Conservation (phyloP, 2,329 filamentous ascomycete species). For the Fusarium sp. region DNA sequence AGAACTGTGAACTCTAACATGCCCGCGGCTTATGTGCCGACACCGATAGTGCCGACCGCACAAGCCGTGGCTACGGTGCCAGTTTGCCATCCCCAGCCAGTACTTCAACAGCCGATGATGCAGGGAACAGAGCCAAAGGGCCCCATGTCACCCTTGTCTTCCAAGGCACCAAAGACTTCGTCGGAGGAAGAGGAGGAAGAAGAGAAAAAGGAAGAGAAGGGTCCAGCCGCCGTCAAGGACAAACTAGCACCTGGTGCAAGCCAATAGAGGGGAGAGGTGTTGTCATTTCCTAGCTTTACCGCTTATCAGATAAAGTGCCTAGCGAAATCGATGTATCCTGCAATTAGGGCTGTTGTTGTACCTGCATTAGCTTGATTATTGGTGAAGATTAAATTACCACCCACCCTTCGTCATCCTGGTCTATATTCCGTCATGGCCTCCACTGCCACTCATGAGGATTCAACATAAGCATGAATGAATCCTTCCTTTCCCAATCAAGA, state of each 20-base stretch:
- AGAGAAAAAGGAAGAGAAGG: conserved; percentile 33
- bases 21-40: conserved; percentile 58
- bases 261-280: conserved; percentile 9
- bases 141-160: background rate
- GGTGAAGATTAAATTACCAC: conserved; percentile 34
- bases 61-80: conserved; percentile 11
- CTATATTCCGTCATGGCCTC: conserved; percentile 13
- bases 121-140: background rate
- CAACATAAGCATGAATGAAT: conserved; percentile 1
- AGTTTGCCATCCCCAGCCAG: background rate
- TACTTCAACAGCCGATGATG: background rate
- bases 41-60: conserved; percentile 27
- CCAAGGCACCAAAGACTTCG: background rate
- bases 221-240: conserved; percentile 14
- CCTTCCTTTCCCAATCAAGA: background rate
- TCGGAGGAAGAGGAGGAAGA: conserved; percentile 21
- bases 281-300: conserved; percentile 31
- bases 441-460: conserved; percentile 1
- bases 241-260: conserved; percentile 23
- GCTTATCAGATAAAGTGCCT: conserved; percentile 37
- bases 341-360: conserved; percentile 29
- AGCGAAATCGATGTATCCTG: conserved; percentile 33
- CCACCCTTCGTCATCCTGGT: conserved; percentile 18
- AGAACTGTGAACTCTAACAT: conserved; percentile 62
- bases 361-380: conserved; percentile 40